phyloP scores from a whole-genome alignment of 306 rosid genomes.

The Prunus fruticosa region DNA sequence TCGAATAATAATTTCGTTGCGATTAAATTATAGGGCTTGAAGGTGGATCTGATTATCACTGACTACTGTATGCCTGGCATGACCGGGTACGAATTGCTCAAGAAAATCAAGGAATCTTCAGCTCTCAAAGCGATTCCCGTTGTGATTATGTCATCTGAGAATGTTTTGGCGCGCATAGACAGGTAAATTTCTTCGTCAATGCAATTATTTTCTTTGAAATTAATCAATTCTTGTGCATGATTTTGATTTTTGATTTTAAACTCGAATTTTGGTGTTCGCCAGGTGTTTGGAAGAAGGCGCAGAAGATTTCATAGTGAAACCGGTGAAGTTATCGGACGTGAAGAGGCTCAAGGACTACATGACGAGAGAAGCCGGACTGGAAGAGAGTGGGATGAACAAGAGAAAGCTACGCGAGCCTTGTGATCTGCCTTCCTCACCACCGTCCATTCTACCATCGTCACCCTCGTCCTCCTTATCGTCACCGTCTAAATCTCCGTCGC shows the following conservation, averaged over 20 bases:
- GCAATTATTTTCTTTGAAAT: no score
- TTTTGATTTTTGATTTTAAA: background rate
- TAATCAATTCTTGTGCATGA: no score
- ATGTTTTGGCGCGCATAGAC: conserved; percentile 85
- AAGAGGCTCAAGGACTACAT: conserved; percentile 57
- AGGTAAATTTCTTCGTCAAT: conserved; percentile 36
- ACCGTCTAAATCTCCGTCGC: conserved; percentile 19
- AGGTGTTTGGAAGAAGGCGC: conserved; percentile 99
- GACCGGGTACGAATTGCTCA: conserved; percentile 92
- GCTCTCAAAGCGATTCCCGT: conserved; percentile 74
- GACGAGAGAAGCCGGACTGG: conserved; percentile 43
- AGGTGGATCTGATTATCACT: conserved; percentile 95
- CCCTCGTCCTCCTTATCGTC: conserved; percentile 38
- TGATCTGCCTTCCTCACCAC: conserved; percentile 55
- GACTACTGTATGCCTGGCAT: conserved; percentile 99
- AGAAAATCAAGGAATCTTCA: conserved; percentile 90
- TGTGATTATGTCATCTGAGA: conserved; percentile 97
- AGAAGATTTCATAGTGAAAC: conserved; percentile 93
- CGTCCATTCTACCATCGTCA: conserved; percentile 38
- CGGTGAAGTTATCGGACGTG: conserved; percentile 89
- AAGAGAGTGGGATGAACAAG: conserved; percentile 46
- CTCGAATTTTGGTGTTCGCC: background rate
- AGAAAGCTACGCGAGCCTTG: conserved; percentile 55
- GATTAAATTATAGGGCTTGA: conserved; percentile 36
- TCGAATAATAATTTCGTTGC: background rate